Evolutionary conservation across 2,329 filamentous ascomycete genomes (phyloP).

Genomic region (Penicillium sp.): DNA sequence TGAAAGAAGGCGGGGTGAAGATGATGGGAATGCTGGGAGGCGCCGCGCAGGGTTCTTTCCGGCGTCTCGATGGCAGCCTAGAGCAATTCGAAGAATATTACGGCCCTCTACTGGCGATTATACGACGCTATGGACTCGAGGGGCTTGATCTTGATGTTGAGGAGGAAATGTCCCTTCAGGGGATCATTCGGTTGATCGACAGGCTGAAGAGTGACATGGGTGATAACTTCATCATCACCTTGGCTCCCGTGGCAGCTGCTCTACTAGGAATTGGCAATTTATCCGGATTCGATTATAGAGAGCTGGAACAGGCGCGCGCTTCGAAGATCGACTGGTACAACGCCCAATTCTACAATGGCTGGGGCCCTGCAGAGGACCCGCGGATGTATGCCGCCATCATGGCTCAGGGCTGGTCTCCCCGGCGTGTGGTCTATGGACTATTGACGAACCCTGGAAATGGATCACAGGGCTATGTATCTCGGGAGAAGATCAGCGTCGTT

Average conservation of each 20-base stretch:
- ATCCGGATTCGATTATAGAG: slow-evolving; percentile 80
- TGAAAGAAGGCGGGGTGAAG: slow-evolving; percentile 77
- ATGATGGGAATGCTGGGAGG: slow-evolving; percentile 88
- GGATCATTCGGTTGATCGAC: slow-evolving; percentile 71
- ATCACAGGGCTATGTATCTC: slow-evolving; percentile 65
- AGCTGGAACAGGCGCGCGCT: slow-evolving; percentile 72
- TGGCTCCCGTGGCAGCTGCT: slow-evolving; percentile 82
- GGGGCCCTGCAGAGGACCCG: slow-evolving; percentile 68
- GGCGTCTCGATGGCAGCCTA: slow-evolving; percentile 62
- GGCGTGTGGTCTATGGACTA: slow-evolving; percentile 78
- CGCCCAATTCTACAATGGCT: slow-evolving; percentile 91
- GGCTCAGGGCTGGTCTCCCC: slow-evolving; percentile 69
- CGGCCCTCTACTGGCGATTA: slow-evolving; percentile 67
- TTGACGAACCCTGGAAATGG: slow-evolving; percentile 81
- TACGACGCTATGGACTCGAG: slow-evolving; percentile 67
- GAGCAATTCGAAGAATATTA: slow-evolving; percentile 77
- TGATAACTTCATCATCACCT: slow-evolving; percentile 72
- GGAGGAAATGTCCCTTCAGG: slow-evolving; percentile 72
- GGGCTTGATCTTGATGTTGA: slow-evolving; percentile 82
- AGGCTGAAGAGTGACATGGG: slow-evolving; percentile 62
- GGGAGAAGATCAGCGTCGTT: slow-evolving; percentile 62
- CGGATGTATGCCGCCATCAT: slow-evolving; percentile 52
- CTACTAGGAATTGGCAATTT: slow-evolving; percentile 68
- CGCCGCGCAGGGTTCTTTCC: slow-evolving; percentile 76
- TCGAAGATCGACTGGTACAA: slow-evolving; percentile 83